Evolutionary conservation across 1,139 yeast species (phyloP), one percentile per base, ranked within the genome.

Genomic region (Sugiyamaella castrensis): DNA sequence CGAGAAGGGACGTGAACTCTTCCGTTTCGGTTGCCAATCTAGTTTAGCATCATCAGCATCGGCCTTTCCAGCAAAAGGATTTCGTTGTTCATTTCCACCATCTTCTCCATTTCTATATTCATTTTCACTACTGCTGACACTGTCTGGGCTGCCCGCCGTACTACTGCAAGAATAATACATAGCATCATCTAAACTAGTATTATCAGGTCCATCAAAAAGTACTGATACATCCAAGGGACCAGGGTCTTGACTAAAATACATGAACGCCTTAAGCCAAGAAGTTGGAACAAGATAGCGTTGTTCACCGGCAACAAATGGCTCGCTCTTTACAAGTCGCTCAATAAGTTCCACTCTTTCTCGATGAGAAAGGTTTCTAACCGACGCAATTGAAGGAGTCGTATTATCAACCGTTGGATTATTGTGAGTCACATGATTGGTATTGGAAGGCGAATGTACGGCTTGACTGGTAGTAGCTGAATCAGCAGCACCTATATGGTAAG

Each of bases 221-320:
- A 27, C 41, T 11, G 41, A 38, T 8, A 31, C 30, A 16, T 38
- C 41, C 16, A 38, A 13, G 12, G 41, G 41, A 2, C 34, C 41
- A 31, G 13, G 32, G 2, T 38, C 31, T 10, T 15, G 19, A 9
- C 27, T 12, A n/a, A 6, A 31, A 12, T 12, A n/a, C 32, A 38
- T 12, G 27, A 38, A 38, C 3, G 10, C 13, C 11, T 38, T n/a
- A 31, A 31, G 29, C 41, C 41, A 38, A 7, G 9, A 11, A 9
- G 13, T 19, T 6, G 41, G 31, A 38, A 38, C 13, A 16, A 32
- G 33, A 38, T 38, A 32, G 12, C 13, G 13, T 10, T n/a, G 16
- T n/a, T 38, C 30, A 26, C 41, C 41, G 7, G 29, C 41, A 31
- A 12, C 31, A 8, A 38, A 19, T 2, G 41, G 30, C n/a, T 19